These are phyloP conservation scores for Solioccasus polychromus DNA, from an alignment of 768 basidiomycete species.

Conservation along the genomic window DNA sequence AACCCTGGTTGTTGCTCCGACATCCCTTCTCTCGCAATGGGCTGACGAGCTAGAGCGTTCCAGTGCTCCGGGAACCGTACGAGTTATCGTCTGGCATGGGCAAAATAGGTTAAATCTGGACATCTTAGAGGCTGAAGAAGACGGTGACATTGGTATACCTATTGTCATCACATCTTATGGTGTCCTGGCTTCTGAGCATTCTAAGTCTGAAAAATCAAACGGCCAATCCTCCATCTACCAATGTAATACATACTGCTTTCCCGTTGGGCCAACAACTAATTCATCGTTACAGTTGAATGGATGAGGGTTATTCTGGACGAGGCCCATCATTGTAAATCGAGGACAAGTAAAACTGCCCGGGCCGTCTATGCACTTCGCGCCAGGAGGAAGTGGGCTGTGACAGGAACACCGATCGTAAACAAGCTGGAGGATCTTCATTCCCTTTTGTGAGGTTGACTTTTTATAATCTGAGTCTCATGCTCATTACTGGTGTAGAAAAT, in stretches of 20 bases:
- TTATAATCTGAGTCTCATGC: constrained; percentile 38
- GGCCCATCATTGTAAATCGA: constrained; percentile 92
- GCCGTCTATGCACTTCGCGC: constrained; percentile 84
- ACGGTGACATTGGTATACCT: constrained; percentile 50
- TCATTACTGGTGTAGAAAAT: constrained; percentile 50
- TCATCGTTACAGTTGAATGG: constrained; percentile 60
- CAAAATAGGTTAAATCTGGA: constrained; percentile 78
- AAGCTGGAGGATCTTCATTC: constrained; percentile 90
- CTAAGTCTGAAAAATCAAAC: constrained; percentile 58
- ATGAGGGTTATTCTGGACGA: constrained; percentile 85
- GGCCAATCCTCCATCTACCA: constrained; percentile 65
- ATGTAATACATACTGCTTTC: constrained; percentile 40
- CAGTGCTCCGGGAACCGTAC: constrained; percentile 64
- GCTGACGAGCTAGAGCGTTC: constrained; percentile 87
- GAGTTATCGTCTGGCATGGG: constrained; percentile 82
- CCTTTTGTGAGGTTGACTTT: constrained; percentile 54
- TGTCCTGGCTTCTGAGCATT: constrained; percentile 83
- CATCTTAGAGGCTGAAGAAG: constrained; percentile 53
- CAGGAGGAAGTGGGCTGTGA: constrained; percentile 85
- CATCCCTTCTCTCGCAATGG: constrained; percentile 92
- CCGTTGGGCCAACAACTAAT: constrained; percentile 6
- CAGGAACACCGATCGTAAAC: constrained; percentile 95
- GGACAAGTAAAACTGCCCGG: constrained; percentile 82
- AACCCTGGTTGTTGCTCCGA: constrained; percentile 90
- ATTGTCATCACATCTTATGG: constrained; percentile 94